These are phyloP conservation scores for Pneumocystis murina DNA, from an alignment of 1,139 yeast species.

Conservation along the genomic window DNA sequence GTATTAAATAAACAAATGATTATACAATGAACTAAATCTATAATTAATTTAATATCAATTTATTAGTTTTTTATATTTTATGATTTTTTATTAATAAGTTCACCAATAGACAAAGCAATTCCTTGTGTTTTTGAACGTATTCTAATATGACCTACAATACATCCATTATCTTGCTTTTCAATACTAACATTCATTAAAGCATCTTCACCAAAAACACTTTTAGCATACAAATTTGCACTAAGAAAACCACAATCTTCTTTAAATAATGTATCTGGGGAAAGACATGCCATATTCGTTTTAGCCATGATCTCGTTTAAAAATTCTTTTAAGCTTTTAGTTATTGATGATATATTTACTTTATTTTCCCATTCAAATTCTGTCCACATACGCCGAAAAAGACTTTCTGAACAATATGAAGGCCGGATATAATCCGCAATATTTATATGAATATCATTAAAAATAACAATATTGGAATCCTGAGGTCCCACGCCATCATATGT, in stretches of 20 bases:
- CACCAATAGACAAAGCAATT: slow-evolving; percentile 85
- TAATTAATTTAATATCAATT: neutral
- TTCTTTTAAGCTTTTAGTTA: slow-evolving; percentile 41
- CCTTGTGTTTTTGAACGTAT: slow-evolving; percentile 98
- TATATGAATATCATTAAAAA: slow-evolving; percentile 85
- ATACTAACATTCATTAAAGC: slow-evolving; percentile 92
- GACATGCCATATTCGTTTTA: slow-evolving; percentile 86
- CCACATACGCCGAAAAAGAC: slow-evolving; percentile 95
- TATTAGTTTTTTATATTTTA: neutral
- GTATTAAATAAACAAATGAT: neutral
- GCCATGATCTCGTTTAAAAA: slow-evolving; percentile 64
- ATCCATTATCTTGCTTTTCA: slow-evolving; percentile 57
- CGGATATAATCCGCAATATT: slow-evolving; percentile 96
- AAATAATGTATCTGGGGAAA: slow-evolving; percentile 72
- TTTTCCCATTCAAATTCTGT: slow-evolving; percentile 99
- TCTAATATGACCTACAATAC: slow-evolving; percentile 86
- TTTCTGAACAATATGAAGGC: slow-evolving; percentile 81
- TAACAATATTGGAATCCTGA: slow-evolving; percentile 76
- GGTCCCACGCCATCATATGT: slow-evolving; percentile 94
- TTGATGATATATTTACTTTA: slow-evolving; percentile 78
- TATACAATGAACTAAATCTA: neutral
- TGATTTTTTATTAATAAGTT: slow-evolving; percentile 19
- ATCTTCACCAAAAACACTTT: slow-evolving; percentile 86
- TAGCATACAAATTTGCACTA: slow-evolving; percentile 85
- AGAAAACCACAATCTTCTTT: slow-evolving; percentile 58